These are phyloP conservation scores for Henckelia pumila DNA, from an alignment of 257 asterid genomes.

Conservation along the genomic window DNA sequence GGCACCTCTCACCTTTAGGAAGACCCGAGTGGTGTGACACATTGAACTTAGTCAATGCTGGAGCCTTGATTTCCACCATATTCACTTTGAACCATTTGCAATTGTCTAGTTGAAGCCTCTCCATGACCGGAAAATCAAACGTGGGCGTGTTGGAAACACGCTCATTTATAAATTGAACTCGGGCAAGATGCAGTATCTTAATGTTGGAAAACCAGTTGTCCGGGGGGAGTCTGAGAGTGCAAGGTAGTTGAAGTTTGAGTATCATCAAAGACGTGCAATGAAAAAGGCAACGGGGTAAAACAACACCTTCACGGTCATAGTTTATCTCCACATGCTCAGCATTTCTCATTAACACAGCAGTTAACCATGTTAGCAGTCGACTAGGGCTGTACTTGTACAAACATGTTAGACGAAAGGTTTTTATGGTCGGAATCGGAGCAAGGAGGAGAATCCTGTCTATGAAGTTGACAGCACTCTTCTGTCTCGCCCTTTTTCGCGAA, in stretches of 20 bases:
- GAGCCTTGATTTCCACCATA: background rate
- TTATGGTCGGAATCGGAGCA: background rate
- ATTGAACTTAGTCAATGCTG: background rate
- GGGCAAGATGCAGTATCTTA: background rate
- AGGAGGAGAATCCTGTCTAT: background rate
- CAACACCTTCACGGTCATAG: background rate
- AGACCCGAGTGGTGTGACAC: background rate
- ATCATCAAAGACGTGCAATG: background rate
- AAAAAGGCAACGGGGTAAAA: background rate
- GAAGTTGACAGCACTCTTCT: background rate
- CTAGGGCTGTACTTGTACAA: background rate
- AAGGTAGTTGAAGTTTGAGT: background rate
- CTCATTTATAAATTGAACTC: background rate
- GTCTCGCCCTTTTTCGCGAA: background rate
- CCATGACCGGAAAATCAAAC: constrained; percentile 1
- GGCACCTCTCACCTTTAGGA: background rate
- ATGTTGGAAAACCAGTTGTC: background rate
- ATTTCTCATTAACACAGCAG: background rate
- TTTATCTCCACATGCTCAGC: background rate
- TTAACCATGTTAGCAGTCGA: constrained; percentile 2
- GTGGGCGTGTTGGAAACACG: background rate
- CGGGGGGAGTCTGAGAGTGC: background rate
- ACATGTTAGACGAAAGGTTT: background rate
- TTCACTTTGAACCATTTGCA: constrained; percentile 12
- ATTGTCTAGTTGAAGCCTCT: background rate